phyloP scores from a whole-genome alignment of 1,284 basidiomycete genomes.

The Cronartium quercuum region DNA sequence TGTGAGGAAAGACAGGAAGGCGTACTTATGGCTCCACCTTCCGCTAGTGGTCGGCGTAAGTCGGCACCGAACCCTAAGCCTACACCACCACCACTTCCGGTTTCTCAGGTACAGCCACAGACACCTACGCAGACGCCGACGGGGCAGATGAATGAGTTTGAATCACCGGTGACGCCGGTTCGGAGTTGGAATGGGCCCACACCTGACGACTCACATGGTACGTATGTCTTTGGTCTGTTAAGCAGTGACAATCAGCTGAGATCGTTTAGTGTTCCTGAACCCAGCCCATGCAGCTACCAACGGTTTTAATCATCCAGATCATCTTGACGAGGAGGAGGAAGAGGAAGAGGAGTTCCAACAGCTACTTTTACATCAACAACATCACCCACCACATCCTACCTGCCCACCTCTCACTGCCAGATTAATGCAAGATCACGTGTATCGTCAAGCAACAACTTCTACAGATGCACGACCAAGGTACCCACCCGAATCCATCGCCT shows the following conservation, averaged over 20 bases:
- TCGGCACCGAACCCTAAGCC: conserved; percentile 34
- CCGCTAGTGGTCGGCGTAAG: conserved; percentile 26
- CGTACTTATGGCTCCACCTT: conserved; percentile 46
- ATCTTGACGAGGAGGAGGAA: conserved; percentile 10
- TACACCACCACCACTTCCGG: conserved; percentile 3
- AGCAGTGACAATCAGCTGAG: neutral
- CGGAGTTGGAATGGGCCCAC: neutral
- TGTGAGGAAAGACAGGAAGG: conserved; percentile 48
- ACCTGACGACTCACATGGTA: neutral
- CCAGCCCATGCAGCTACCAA: neutral
- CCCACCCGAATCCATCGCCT: conserved; percentile 38
- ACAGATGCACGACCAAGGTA: conserved; percentile 37
- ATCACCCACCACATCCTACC: conserved; percentile 11
- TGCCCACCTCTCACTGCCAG: conserved; percentile 34
- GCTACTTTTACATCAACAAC: conserved; percentile 25
- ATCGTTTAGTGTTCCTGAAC: neutral
- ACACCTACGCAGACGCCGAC: too few relatives aligned
- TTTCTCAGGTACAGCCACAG: neutral
- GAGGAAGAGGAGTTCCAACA: conserved; percentile 32
- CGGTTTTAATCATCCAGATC: neutral
- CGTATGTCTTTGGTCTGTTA: too few relatives aligned
- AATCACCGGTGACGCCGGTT: neutral
- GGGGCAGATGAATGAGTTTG: neutral
- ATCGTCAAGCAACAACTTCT: conserved; percentile 32
- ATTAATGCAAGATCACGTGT: conserved; percentile 38